Evolutionary conservation across 2,329 filamentous ascomycete genomes (phyloP).

Genomic region (Fusarium annulatum): DNA sequence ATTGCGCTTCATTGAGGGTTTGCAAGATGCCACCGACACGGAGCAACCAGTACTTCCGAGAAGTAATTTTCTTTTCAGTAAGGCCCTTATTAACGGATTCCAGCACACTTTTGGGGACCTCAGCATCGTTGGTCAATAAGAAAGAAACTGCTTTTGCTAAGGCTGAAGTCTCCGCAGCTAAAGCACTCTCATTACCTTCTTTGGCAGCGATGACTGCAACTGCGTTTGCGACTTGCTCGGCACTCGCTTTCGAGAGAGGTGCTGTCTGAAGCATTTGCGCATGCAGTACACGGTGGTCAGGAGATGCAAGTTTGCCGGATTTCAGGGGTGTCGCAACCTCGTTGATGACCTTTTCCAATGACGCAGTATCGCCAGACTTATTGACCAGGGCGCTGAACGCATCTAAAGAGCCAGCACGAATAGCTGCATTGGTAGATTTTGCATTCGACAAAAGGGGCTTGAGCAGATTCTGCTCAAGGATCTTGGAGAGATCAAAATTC

Average conservation of each 20-base stretch:
- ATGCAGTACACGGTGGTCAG: slow-evolving; percentile 86
- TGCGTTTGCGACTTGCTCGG: slow-evolving; percentile 72
- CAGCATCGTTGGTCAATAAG: slow-evolving; percentile 68
- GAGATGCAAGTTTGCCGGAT: slow-evolving; percentile 81
- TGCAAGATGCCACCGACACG: slow-evolving; percentile 78
- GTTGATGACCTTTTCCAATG: slow-evolving; percentile 75
- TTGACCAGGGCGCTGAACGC: slow-evolving; percentile 78
- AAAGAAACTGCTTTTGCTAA: slow-evolving; percentile 73
- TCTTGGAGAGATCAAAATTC: slow-evolving; percentile 79
- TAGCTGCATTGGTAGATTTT: slow-evolving; percentile 85
- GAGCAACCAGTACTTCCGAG: slow-evolving; percentile 84
- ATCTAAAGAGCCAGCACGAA: slow-evolving; percentile 79
- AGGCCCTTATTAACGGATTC: slow-evolving; percentile 85
- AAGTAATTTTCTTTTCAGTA: slow-evolving; percentile 82
- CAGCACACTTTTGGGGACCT: slow-evolving; percentile 72
- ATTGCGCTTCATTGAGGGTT: slow-evolving; percentile 57
- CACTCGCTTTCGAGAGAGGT: slow-evolving; percentile 68
- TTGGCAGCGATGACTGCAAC: slow-evolving; percentile 79
- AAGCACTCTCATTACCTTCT: slow-evolving; percentile 87
- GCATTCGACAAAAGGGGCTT: slow-evolving; percentile 91
- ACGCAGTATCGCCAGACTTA: slow-evolving; percentile 66
- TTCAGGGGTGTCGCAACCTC: slow-evolving; percentile 86
- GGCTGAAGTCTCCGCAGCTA: slow-evolving; percentile 79
- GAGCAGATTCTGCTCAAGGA: slow-evolving; percentile 77
- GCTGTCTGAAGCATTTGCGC: slow-evolving; percentile 81